Conservation (phyloP, 371 early-diverging fungal genomes). For the Apophysomyces ossiformis region DNA sequence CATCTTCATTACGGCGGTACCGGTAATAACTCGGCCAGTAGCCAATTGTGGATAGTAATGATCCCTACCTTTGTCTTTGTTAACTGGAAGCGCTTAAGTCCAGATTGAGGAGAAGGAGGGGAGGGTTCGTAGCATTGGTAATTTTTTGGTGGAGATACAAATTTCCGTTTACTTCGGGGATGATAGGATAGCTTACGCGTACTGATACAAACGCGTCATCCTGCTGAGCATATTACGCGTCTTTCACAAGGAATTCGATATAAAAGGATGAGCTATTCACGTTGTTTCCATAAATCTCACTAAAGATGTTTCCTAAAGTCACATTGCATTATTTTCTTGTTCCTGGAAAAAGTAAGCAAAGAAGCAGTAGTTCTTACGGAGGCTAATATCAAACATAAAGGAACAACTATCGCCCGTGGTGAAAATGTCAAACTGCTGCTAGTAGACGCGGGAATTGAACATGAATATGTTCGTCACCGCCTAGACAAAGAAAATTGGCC, state of each 20-base stretch:
- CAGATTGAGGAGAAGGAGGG: too few species aligned
- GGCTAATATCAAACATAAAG: neutral
- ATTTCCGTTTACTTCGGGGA: too few species aligned
- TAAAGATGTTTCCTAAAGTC: neutral
- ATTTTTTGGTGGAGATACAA: too few species aligned
- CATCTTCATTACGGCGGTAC: too few species aligned
- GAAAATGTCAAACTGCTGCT: constrained; percentile 16
- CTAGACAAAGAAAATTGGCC: constrained; percentile 3
- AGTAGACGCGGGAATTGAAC: constrained; percentile 16
- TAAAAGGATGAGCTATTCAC: neutral
- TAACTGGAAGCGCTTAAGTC: too few species aligned
- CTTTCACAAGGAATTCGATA: neutral
- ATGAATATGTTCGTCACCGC: constrained; percentile 9
- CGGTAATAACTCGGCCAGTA: too few species aligned
- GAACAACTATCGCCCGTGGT: constrained; percentile 2
- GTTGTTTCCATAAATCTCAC: neutral
- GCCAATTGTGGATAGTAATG: too few species aligned
- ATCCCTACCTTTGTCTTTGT: too few species aligned
- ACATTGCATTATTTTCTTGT: constrained; percentile 1
- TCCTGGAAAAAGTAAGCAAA: neutral
- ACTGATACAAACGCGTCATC: neutral
- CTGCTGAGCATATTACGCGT: neutral
- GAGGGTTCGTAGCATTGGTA: too few species aligned
- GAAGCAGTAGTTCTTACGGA: too few species aligned
- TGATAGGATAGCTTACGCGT: neutral